Conservation (phyloP, 768 basidiomycete genomes). For the Trametes meyenii region DNA sequence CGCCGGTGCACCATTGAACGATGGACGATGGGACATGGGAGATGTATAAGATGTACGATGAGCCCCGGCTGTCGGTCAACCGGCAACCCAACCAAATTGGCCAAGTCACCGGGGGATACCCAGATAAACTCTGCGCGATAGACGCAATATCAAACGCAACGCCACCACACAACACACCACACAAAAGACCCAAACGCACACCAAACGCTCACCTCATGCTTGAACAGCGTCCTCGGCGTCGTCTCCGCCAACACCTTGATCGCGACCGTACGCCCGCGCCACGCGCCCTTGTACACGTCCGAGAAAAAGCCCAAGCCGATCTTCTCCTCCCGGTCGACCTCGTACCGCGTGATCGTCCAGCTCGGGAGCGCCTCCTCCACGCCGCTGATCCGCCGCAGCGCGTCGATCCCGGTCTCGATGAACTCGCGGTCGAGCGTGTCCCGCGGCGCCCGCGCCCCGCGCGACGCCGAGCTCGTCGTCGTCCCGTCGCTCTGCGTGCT, state of each 20-base stretch:
- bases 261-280: conserved; percentile 67
- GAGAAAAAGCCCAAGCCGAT: conserved; percentile 79
- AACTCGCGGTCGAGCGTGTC: conserved; percentile 70
- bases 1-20: not conserved
- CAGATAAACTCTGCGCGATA: not conserved
- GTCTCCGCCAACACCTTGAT: conserved; percentile 71
- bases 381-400: conserved; percentile 62
- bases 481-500: conserved; percentile 7
- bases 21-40: too few relatives aligned
- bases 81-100: too few relatives aligned
- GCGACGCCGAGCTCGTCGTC: not conserved
- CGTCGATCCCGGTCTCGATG: conserved; percentile 73
- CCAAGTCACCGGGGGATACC: not conserved
- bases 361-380: conserved; percentile 47
- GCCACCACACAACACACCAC: too few relatives aligned
- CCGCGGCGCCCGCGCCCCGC: conserved; percentile 25
- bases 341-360: conserved; percentile 84
- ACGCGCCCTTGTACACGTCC: conserved; percentile 75
- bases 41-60: too few relatives aligned
- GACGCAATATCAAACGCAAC: not conserved
- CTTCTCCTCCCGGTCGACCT: conserved; percentile 69
- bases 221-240: conserved; percentile 64
- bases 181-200: too few relatives aligned
- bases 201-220: conserved; percentile 19
- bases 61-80: too few relatives aligned